Base-by-base conservation (phyloP, 2,329 filamentous ascomycete genomes). In the Hymenoscyphus infarciens region DNA sequence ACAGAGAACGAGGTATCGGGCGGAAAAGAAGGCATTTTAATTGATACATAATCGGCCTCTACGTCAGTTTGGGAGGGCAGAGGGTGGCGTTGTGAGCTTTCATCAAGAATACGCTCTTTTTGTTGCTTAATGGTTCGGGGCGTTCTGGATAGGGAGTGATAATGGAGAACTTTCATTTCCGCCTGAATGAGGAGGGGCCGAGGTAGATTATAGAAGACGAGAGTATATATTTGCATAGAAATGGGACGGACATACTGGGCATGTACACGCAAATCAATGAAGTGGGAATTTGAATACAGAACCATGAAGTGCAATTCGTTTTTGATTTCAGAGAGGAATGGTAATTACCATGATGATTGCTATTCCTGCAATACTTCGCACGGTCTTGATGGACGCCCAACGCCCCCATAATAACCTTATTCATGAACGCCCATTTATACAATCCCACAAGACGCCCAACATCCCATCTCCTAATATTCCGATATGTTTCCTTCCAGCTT, bases 1-100 rank as follows among this genome's bases (percentile, higher is more conserved):
- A 66, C 69, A 56, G 72, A 72, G 63, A 73, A 63, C 56, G 60
- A 66, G 39, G 61, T 68, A 53, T 56, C 63, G 10, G 67, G 65
- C 56, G 64, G 5, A n/a, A 19, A 16, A 4, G 15, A 25, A 16
- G 19, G 11, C 25, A 8, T 31, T 4, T 55, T 55, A 55, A 54
- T 55, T 19, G 52, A 55, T 3, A 7, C 3, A 22, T 49, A 6
- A n/a, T 55, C 19, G 52, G 15, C 25, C 25, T 54, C 25, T n/a
- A 2, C 5, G 1, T 33, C 27, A 22, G 56, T 19, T 13, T 54
- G 15, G 13, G n/a, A 42, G 10, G 15, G 25, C 8, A 33, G 25
- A 59, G 22, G 27, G 39, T 29, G 39, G 57, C 57, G 57, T 59
- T 59, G 57, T 49, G n/a, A 33, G 25, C 22, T 33, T 25, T 29